Evolutionary conservation across 2,329 filamentous ascomycete species (phyloP).

Genomic region (Colletotrichum orchidophilum): DNA sequence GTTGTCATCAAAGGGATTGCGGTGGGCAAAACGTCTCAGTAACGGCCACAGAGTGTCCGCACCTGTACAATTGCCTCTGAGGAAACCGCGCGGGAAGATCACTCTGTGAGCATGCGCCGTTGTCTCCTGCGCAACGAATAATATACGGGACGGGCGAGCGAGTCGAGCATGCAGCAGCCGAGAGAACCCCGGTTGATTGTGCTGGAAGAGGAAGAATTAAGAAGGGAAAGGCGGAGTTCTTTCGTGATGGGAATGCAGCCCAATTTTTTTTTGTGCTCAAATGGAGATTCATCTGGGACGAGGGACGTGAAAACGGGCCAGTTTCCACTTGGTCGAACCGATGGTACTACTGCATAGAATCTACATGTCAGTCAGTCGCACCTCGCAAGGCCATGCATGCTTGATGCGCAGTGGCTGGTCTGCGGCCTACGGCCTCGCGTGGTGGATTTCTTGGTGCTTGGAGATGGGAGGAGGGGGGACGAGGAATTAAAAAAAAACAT

Average conservation of each 20-base stretch:
- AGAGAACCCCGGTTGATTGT: slow-evolving; percentile 4
- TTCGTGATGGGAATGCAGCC: slow-evolving; percentile 23
- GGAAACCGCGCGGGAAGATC: neutral
- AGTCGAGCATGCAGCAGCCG: slow-evolving; percentile 12
- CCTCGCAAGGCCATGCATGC: slow-evolving; percentile 3
- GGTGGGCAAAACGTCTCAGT: neutral
- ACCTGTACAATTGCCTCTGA: neutral
- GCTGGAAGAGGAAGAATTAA: neutral
- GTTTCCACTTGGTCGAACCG: slow-evolving; percentile 1
- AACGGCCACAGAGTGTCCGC: neutral
- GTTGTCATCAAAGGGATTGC: neutral
- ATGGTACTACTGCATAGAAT: slow-evolving; percentile 8
- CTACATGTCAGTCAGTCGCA: slow-evolving; percentile 1
- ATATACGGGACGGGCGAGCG: slow-evolving; percentile 6
- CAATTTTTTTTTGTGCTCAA: slow-evolving; percentile 10
- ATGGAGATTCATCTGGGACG: neutral
- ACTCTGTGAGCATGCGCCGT: neutral
- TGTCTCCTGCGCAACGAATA: slow-evolving; percentile 9
- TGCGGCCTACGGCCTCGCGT: neutral
- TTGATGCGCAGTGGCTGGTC: neutral
- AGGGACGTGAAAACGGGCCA: neutral
- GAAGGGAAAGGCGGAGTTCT: slow-evolving; percentile 22
- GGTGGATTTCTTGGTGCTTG: slow-evolving; percentile 9
- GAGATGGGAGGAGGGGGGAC: neutral
- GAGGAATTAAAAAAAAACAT: neutral